Evolutionary conservation across 106 monocot species (phyloP).

Genomic region (Allium cepa): DNA sequence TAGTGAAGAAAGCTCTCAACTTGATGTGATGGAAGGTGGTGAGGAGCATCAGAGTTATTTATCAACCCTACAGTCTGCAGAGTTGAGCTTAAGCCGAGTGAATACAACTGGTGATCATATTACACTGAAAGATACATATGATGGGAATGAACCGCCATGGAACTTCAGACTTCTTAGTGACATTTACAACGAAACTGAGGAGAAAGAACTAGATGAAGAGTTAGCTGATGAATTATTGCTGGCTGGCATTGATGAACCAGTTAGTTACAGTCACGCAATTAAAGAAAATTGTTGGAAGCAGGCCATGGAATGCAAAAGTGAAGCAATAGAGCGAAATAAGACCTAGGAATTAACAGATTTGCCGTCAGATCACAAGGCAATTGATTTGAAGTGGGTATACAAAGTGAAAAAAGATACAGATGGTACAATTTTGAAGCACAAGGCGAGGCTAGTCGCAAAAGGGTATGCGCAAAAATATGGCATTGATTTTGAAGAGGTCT

Average conservation of each 20-base stretch:
- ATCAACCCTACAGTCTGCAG: background rate
- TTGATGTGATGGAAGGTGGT: too few relatives aligned
- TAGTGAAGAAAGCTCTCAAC: too few relatives aligned
- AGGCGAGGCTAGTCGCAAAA: background rate
- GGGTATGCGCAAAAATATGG: conserved; percentile 1
- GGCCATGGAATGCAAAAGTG: background rate
- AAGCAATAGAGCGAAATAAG: background rate
- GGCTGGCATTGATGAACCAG: background rate
- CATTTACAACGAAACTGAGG: background rate
- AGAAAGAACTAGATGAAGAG: background rate
- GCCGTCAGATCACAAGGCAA: background rate
- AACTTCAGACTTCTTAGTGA: background rate
- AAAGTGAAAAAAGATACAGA: background rate
- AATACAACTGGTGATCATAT: background rate
- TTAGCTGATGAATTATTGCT: background rate
- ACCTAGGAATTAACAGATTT: background rate
- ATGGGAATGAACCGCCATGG: background rate
- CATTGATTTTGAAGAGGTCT: background rate
- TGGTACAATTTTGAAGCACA: background rate
- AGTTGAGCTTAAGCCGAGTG: background rate
- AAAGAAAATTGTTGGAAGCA: conserved; percentile 1
- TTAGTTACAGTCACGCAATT: background rate
- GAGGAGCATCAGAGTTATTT: too few relatives aligned
- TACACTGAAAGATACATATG: background rate
- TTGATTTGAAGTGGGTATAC: background rate